Evolutionary conservation across 441 rosid genomes (phyloP).

Genomic region (Gossypium gossypioides): DNA sequence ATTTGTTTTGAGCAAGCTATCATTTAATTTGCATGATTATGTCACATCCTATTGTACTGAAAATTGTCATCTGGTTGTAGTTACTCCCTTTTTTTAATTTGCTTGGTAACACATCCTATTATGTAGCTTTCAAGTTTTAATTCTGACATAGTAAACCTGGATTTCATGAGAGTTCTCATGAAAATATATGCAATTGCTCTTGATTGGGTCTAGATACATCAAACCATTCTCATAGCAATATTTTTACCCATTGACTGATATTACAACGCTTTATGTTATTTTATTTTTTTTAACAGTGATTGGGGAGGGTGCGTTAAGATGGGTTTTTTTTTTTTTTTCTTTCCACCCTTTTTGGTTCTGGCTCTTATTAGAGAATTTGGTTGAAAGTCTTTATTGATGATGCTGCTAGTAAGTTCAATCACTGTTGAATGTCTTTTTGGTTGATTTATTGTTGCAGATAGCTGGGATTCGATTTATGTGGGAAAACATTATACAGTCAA

Average conservation of each 20-base stretch:
- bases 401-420: not conserved
- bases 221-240: not conserved
- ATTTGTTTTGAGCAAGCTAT: not conserved
- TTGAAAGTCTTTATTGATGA: conserved; percentile 1
- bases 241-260: not conserved
- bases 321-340: not conserved
- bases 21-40: not conserved
- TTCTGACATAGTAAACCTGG: not conserved
- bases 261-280: not conserved
- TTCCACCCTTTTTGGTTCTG: not conserved
- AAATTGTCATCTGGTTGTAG: not conserved
- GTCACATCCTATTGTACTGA: not conserved
- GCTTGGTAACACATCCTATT: too few species aligned
- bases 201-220: not conserved
- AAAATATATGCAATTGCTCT: not conserved
- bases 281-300: too few species aligned
- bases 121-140: conserved; percentile 6
- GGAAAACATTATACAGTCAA: conserved; percentile 96
- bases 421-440: conserved; percentile 1
- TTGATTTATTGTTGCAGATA: conserved; percentile 47
- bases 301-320: not conserved
- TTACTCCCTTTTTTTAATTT: not conserved
- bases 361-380: not conserved
- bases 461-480: conserved; percentile 96
- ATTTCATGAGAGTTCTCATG: not conserved